A percentile compares a stretch with the other conserved stretches of the same genome.
Conservation (phyloP, 2,329 filamentous ascomycete genomes). For the Venturia carpophila region DNA sequence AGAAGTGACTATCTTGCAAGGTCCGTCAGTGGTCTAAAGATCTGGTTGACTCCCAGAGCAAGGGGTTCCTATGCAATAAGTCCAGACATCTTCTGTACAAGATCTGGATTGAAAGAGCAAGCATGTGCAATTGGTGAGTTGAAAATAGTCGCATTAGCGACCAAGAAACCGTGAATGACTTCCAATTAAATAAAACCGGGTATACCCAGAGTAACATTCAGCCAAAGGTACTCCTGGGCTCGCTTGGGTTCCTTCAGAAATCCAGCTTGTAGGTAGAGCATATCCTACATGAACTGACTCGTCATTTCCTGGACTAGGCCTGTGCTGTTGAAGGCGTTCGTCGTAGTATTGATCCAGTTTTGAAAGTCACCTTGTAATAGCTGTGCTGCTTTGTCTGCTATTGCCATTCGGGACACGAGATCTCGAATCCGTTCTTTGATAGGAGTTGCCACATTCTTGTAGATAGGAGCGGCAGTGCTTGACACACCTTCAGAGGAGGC, state of each 20-base stretch:
- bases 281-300: constrained; percentile 65
- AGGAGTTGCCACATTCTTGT: constrained; percentile 56
- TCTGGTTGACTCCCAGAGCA: constrained; percentile 62
- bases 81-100: constrained; percentile 59
- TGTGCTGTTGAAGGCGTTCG: constrained; percentile 57
- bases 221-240: constrained; percentile 60
- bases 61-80: constrained; percentile 58
- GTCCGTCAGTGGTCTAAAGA: constrained; percentile 65
- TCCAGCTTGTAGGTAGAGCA: constrained; percentile 54
- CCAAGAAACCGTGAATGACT: constrained; percentile 64
- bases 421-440: constrained; percentile 59
- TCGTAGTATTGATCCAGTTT: constrained; percentile 65
- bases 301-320: constrained; percentile 61
- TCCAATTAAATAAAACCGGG: constrained; percentile 67
- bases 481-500: background rate
- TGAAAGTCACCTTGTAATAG: constrained; percentile 56
- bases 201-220: constrained; percentile 61
- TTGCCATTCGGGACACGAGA: constrained; percentile 63
- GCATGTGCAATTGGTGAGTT: constrained; percentile 68
- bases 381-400: constrained; percentile 63
- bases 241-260: constrained; percentile 55
- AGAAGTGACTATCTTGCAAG: constrained; percentile 63
- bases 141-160: constrained; percentile 69
- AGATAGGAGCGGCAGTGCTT: constrained; percentile 34
- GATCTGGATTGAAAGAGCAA: constrained; percentile 59